phyloP scores from a whole-genome alignment of 805 yeast species.

The Myxozyma sirexii region DNA sequence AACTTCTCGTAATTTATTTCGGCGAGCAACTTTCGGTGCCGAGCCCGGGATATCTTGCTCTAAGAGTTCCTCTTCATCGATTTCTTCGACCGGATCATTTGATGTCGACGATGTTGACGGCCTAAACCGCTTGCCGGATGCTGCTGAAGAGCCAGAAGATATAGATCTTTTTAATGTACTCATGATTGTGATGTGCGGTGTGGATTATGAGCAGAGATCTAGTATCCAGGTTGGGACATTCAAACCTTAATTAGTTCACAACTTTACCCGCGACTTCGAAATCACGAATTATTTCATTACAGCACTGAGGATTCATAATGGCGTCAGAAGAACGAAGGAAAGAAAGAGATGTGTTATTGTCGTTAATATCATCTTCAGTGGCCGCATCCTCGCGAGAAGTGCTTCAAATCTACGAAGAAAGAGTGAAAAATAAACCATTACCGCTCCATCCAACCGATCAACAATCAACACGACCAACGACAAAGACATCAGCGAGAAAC shows the following conservation, averaged over 20 bases:
- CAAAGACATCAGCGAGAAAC: slow-evolving; percentile 10
- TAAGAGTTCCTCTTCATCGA: slow-evolving; percentile 24
- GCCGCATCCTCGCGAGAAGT: slow-evolving; percentile 5
- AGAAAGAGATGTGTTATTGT: not conserved
- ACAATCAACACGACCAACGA: not conserved
- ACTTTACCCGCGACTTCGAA: not conserved
- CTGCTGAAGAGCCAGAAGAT: not conserved
- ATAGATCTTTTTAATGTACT: not conserved
- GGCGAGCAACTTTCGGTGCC: slow-evolving; percentile 13
- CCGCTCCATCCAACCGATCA: slow-evolving; percentile 20
- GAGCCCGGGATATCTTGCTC: slow-evolving; percentile 31
- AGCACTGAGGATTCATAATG: not conserved
- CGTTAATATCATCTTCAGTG: not conserved
- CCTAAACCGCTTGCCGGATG: too few relatives aligned
- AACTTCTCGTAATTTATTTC: slow-evolving; percentile 21
- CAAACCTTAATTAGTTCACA: not conserved
- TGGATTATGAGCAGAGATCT: not conserved
- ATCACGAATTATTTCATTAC: too few relatives aligned
- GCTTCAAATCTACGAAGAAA: slow-evolving; percentile 8
- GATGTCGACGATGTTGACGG: too few relatives aligned
- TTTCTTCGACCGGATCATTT: not conserved
- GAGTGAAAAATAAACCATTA: slow-evolving; percentile 17
- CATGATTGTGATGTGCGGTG: not conserved
- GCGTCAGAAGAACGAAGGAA: not conserved
- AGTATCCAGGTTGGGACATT: not conserved